A percentile compares a stretch with the other conserved stretches of the same genome.
Conservation (phyloP, 2,329 filamentous ascomycete genomes). For the Arthroderma sp. region DNA sequence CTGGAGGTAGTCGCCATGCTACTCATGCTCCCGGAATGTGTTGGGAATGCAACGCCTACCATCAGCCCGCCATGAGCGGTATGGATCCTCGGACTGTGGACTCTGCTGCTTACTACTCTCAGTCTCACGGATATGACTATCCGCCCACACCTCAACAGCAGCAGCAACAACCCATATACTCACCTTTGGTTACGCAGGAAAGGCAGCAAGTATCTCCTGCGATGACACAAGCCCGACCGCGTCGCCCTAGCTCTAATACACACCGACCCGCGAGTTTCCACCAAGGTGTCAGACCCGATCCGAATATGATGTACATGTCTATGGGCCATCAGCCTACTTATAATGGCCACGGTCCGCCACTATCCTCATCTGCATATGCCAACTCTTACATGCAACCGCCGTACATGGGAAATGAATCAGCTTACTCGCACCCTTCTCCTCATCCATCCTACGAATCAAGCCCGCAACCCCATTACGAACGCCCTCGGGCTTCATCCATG, state of each 20-base stretch:
- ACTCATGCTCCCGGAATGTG: conserved; percentile 21
- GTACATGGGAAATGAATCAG: conserved; percentile 19
- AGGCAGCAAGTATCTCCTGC: conserved; percentile 18
- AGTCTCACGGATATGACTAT: conserved; percentile 13
- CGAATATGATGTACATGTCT: conserved; percentile 17
- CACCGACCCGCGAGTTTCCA: conserved; percentile 31
- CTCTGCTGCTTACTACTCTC: conserved; percentile 14
- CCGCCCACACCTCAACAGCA: conserved; percentile 16
- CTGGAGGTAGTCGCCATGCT: conserved; percentile 3
- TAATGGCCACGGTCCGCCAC: conserved; percentile 23
- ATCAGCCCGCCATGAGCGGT: conserved; percentile 11
- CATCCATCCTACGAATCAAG: conserved; percentile 9
- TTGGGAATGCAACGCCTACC: conserved; percentile 26
- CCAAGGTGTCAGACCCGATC: conserved; percentile 18
- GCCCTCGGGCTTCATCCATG: conserved; percentile 20
- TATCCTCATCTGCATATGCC: conserved; percentile 25
- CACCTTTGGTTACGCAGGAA: conserved; percentile 18
- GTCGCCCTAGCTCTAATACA: conserved; percentile 18
- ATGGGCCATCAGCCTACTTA: conserved; percentile 12
- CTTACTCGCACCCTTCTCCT: conserved; percentile 5
- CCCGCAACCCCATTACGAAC: conserved; percentile 13
- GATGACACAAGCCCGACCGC: conserved; percentile 12
- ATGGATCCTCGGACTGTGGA: conserved; percentile 22
- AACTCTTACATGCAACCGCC: conserved; percentile 21
- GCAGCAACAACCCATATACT: conserved; percentile 13